These are phyloP conservation scores for Solanum piurae DNA, from an alignment of 257 asterid species.

Conservation along the genomic window DNA sequence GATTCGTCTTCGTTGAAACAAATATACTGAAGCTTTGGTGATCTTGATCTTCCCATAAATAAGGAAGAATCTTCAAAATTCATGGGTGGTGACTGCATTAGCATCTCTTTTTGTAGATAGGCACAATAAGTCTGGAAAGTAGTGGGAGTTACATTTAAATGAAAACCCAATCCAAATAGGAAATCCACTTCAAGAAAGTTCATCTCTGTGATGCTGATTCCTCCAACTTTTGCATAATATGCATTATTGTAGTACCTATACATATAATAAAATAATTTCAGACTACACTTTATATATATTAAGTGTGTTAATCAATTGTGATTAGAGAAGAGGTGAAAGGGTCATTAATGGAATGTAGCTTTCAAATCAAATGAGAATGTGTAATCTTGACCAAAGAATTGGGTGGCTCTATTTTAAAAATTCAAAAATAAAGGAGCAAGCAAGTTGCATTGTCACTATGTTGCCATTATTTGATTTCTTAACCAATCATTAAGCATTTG, in stretches of 20 bases:
- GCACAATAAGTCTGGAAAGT: constrained; percentile 60
- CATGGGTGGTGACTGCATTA: constrained; percentile 40
- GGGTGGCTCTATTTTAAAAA: constrained; percentile 4
- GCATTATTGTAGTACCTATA: constrained; percentile 90
- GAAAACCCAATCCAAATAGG: constrained; percentile 80
- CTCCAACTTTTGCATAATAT: constrained; percentile 93
- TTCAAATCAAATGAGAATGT: constrained; percentile 41
- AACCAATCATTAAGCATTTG: background rate
- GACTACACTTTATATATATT: background rate
- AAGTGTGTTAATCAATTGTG: background rate
- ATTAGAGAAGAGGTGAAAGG: background rate
- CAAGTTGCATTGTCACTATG: background rate
- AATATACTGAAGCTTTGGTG: constrained; percentile 36
- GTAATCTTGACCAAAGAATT: constrained; percentile 12
- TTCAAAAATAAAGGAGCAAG: background rate
- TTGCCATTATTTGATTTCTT: background rate
- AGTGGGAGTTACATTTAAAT: constrained; percentile 75
- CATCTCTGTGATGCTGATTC: constrained; percentile 90
- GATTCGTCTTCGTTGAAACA: constrained; percentile 73
- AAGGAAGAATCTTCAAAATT: constrained; percentile 29
- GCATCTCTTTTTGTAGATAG: constrained; percentile 69
- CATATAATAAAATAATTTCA: background rate
- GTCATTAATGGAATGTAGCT: constrained; percentile 20
- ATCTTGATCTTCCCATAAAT: constrained; percentile 23
- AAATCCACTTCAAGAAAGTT: constrained; percentile 92